phyloP scores from a whole-genome alignment of 179 eudicot genomes.

The Dionaea muscipula region DNA sequence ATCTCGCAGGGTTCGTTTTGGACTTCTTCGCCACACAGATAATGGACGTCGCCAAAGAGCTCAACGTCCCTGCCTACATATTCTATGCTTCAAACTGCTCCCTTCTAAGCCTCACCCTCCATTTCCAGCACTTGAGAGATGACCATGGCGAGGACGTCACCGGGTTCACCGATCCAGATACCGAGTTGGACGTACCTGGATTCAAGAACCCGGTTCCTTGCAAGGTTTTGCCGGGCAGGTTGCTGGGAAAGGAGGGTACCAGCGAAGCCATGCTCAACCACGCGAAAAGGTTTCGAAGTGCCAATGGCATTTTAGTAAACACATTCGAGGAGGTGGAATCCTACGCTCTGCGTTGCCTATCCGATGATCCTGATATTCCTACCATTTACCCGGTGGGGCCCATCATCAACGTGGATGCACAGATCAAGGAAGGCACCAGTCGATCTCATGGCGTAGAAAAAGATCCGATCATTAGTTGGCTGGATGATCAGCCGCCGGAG shows the following conservation, averaged over 20 bases:
- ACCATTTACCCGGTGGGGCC: conserved; percentile 24
- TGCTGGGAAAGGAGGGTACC: conserved; percentile 6
- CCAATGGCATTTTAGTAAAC: conserved; percentile 32
- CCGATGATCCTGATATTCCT: conserved; percentile 9
- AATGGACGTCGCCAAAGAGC: conserved; percentile 23
- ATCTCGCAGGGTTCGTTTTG: conserved; percentile 15
- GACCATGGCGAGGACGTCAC: conserved; percentile 7
- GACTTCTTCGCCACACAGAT: conserved; percentile 23
- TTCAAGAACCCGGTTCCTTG: conserved; percentile 19
- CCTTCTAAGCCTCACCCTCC: conserved; percentile 9
- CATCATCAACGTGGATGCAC: conserved; percentile 5
- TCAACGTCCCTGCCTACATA: conserved; percentile 14
- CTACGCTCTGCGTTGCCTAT: conserved; percentile 8
- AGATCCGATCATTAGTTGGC: conserved; percentile 23
- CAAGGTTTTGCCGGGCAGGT: conserved; percentile 5
- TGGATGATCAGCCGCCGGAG: conserved; percentile 25
- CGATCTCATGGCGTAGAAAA: conserved; percentile 16
- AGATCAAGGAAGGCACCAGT: neutral
- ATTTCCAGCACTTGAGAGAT: conserved; percentile 11
- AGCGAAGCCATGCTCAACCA: neutral
- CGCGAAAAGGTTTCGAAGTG: conserved; percentile 5
- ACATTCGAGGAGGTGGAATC: conserved; percentile 25
- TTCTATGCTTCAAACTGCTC: conserved; percentile 13
- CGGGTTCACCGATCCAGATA: neutral
- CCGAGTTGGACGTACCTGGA: conserved; percentile 8